Evolutionary conservation across 495 filamentous ascomycete species (phyloP).

Genomic region (Penicillium salamii): DNA sequence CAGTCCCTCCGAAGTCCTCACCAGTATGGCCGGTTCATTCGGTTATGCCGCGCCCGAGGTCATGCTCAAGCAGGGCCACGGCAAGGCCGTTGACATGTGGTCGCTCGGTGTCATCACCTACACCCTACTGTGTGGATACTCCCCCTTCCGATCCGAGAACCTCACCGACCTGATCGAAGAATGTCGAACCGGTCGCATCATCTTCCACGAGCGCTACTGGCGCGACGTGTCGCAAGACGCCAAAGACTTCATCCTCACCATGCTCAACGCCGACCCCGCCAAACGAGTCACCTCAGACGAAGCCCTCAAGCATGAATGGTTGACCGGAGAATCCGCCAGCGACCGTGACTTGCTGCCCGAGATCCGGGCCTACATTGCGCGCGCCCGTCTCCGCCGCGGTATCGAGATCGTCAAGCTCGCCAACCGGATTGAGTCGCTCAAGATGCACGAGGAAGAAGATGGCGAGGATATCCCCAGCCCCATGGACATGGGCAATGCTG

Average conservation of each 20-base stretch:
- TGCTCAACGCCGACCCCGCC: conserved; percentile 76
- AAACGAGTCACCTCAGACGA: conserved; percentile 77
- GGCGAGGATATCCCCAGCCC: conserved; percentile 72
- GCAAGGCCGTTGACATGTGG: conserved; percentile 99
- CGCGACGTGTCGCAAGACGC: conserved; percentile 94
- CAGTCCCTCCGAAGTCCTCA: conserved; percentile 82
- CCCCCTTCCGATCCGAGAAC: conserved; percentile 93
- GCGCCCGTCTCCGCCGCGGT: conserved; percentile 83
- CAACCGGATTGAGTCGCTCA: conserved; percentile 95
- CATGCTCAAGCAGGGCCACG: conserved; percentile 96
- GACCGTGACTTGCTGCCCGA: conserved; percentile 97
- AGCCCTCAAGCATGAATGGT: conserved; percentile 83
- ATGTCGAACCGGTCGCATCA: conserved; percentile 80
- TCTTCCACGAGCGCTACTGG: conserved; percentile 99
- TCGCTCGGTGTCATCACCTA: conserved; percentile 98
- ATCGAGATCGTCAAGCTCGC: conserved; percentile 96
- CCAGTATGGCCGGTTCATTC: conserved; percentile 98
- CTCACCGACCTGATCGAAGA: conserved; percentile 93
- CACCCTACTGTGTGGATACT: conserved; percentile 98
- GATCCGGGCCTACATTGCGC: conserved; percentile 91
- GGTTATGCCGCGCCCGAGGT: conserved; percentile 98
- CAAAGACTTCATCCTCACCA: conserved; percentile 85
- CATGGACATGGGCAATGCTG: conserved; percentile 37
- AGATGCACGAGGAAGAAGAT: conserved; percentile 89
- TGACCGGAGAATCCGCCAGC: conserved; percentile 83